Evolutionary conservation across 2,329 filamentous ascomycete species (phyloP).

Genomic region (Gnomoniopsis sp.): DNA sequence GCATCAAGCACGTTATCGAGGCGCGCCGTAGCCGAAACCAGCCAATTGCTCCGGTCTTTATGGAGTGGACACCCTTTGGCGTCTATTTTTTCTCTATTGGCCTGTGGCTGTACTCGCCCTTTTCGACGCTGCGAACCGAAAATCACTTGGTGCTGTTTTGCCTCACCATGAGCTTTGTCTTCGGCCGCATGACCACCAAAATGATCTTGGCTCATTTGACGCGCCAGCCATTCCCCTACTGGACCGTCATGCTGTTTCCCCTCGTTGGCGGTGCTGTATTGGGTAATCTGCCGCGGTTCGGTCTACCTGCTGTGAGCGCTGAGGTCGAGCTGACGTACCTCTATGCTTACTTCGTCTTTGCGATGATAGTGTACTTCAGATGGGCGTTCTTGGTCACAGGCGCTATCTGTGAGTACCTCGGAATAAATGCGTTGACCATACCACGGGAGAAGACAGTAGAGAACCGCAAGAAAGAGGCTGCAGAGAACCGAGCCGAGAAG

Average conservation of each 20-base stretch:
- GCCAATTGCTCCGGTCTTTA: slow-evolving; percentile 76
- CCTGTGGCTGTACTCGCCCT: slow-evolving; percentile 85
- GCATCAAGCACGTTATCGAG: slow-evolving; percentile 78
- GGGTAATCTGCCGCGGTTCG: slow-evolving; percentile 76
- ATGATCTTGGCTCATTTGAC: slow-evolving; percentile 97
- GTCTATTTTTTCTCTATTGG: slow-evolving; percentile 73
- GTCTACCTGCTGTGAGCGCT: slow-evolving; percentile 63
- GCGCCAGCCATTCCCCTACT: slow-evolving; percentile 91
- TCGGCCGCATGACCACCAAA: slow-evolving; percentile 97
- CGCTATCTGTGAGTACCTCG: slow-evolving; percentile 86
- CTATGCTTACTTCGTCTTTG: slow-evolving; percentile 78
- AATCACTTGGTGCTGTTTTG: slow-evolving; percentile 93
- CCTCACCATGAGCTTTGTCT: slow-evolving; percentile 92
- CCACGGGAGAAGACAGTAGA: slow-evolving; percentile 57
- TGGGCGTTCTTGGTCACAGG: slow-evolving; percentile 92
- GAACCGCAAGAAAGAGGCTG: slow-evolving; percentile 41
- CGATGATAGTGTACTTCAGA: slow-evolving; percentile 79
- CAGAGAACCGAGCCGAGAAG: slow-evolving; percentile 18
- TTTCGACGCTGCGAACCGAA: slow-evolving; percentile 75
- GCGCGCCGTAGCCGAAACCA: slow-evolving; percentile 70
- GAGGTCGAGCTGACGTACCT: slow-evolving; percentile 75
- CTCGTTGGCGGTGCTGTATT: slow-evolving; percentile 81
- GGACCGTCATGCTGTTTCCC: slow-evolving; percentile 87
- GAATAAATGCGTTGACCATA: slow-evolving; percentile 94
- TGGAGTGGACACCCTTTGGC: slow-evolving; percentile 90